A percentile compares a stretch with the other conserved stretches of the same genome.
Evolutionary conservation across 306 rosid species (phyloP).

Genomic region (Dalbergia cultrata): DNA sequence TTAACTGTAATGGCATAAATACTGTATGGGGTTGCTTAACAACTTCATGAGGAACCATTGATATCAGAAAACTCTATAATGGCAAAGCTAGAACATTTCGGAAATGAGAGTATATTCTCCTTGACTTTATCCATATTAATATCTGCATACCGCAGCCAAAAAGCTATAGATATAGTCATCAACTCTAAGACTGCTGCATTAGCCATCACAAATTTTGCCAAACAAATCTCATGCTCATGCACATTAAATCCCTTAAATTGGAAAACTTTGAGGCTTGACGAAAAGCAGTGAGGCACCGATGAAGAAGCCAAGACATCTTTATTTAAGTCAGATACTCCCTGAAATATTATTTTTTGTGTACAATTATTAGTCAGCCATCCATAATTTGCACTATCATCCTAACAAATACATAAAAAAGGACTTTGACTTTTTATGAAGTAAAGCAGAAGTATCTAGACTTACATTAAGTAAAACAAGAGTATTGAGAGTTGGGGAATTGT

Average conservation of each 20-base stretch:
- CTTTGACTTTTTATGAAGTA: not conserved
- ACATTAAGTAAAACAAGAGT: conserved; percentile 31
- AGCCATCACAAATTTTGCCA: conserved; percentile 35
- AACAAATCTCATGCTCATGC: conserved; percentile 40
- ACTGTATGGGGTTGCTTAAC: not conserved
- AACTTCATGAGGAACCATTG: conserved; percentile 10
- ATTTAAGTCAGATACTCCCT: conserved; percentile 43
- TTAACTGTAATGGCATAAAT: not conserved
- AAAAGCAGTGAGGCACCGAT: conserved; percentile 43
- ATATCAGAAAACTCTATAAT: conserved; percentile 29
- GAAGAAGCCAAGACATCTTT: conserved; percentile 33
- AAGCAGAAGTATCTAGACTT: conserved; percentile 18
- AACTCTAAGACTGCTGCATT: conserved; percentile 38
- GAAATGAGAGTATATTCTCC: conserved; percentile 40
- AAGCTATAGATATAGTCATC: conserved; percentile 28
- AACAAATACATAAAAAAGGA: no score
- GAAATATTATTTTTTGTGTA: not conserved
- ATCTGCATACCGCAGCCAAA: conserved; percentile 38
- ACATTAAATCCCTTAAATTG: conserved; percentile 34
- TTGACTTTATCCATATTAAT: conserved; percentile 30
- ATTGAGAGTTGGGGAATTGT: conserved; percentile 23
- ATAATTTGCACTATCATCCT: no score
- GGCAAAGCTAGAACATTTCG: conserved; percentile 29
- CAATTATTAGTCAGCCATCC: no score
- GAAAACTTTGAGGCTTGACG: conserved; percentile 28